Evolutionary conservation across 345 rosid genomes (phyloP).

Genomic region (Leavenworthia alabamica): DNA sequence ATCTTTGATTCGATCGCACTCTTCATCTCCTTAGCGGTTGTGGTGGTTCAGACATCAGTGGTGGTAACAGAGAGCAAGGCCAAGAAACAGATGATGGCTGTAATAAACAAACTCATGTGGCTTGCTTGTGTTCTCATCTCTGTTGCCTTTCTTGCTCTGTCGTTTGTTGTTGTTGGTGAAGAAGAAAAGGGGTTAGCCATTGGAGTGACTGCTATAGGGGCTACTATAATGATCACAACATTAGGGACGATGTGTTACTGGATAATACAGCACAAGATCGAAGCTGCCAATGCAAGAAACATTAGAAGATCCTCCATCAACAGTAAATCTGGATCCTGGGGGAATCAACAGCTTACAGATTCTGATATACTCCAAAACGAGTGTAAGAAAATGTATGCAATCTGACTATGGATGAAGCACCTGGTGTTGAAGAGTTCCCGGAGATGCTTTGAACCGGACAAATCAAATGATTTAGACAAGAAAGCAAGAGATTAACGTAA

Average conservation of each 20-base stretch:
- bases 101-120: constrained; percentile 91
- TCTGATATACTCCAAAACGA: constrained; percentile 54
- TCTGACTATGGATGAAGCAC: constrained; percentile 39
- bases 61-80: constrained; percentile 84
- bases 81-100: constrained; percentile 85
- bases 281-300: constrained; percentile 56
- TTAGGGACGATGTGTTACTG: constrained; percentile 81
- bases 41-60: constrained; percentile 82
- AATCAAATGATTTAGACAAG: constrained; percentile 5
- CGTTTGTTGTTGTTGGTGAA: constrained; percentile 72
- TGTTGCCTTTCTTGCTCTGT: constrained; percentile 62
- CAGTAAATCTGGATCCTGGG: constrained; percentile 57
- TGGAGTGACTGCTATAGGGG: constrained; percentile 64
- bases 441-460: constrained; percentile 9
- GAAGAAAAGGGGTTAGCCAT: constrained; percentile 62
- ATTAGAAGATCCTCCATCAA: constrained; percentile 53
- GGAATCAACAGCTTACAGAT: constrained; percentile 55
- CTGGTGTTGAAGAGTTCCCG: no score
- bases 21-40: constrained; percentile 81
- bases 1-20: constrained; percentile 72
- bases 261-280: constrained; percentile 72
- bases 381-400: constrained; percentile 75
- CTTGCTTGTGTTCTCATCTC: constrained; percentile 71
- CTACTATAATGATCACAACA: constrained; percentile 71
- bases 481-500: no score